Conservation (phyloP, 495 filamentous ascomycete genomes). For the Pseudevernia furfuracea region DNA sequence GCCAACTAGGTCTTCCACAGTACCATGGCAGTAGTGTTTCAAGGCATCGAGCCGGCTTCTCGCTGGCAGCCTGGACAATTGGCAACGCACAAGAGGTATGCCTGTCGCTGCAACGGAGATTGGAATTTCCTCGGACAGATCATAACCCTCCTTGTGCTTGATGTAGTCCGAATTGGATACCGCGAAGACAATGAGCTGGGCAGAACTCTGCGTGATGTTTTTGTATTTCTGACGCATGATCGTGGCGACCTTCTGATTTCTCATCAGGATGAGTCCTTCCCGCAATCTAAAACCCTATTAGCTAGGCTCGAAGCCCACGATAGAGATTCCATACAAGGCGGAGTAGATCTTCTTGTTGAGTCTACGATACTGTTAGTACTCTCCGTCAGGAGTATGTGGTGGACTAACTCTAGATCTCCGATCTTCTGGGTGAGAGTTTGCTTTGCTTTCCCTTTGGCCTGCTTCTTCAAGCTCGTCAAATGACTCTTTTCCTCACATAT, state of each 20-base stretch:
- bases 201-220: neutral
- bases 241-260: neutral
- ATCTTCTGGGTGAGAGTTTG: neutral
- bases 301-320: neutral
- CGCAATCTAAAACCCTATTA: neutral
- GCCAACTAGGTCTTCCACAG: neutral
- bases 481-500: neutral
- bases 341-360: neutral
- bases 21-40: constrained; percentile 7
- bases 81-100: neutral
- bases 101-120: neutral
- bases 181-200: neutral
- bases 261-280: constrained; percentile 5
- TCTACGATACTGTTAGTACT: neutral
- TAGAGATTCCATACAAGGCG: neutral
- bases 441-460: neutral
- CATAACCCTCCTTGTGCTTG: constrained; percentile 2
- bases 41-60: neutral
- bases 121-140: neutral
- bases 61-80: neutral
- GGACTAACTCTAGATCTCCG: neutral
- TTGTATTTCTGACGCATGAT: neutral
- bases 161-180: constrained; percentile 9
- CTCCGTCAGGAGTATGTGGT: neutral
- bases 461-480: neutral